phyloP scores from a whole-genome alignment of 306 rosid species.

The Cotoneaster glaucophyllus region DNA sequence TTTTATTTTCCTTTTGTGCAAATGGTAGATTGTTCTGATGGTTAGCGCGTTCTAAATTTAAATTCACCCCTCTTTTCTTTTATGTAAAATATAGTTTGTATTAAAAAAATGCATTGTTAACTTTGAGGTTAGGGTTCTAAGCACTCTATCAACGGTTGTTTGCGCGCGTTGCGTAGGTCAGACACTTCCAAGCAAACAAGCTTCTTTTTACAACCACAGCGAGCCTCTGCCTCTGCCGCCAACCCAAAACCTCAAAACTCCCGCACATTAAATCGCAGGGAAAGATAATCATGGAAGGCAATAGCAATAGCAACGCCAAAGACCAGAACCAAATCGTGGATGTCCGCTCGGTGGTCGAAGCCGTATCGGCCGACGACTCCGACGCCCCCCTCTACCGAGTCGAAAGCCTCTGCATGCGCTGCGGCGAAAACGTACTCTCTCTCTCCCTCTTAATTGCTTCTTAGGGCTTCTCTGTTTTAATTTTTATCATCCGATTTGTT shows the following conservation, averaged over 20 bases:
- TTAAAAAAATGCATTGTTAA: no score
- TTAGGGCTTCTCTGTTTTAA: neutral
- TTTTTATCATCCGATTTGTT: neutral
- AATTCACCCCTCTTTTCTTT: no score
- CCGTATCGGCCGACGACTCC: slow-evolving; percentile 53
- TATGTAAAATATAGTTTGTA: no score
- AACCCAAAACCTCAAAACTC: neutral
- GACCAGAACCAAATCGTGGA: slow-evolving; percentile 50
- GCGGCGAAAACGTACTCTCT: slow-evolving; percentile 52
- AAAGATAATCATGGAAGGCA: neutral
- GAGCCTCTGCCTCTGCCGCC: neutral
- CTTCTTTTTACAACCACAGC: neutral
- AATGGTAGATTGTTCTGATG: no score
- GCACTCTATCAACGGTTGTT: neutral
- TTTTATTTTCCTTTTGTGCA: no score
- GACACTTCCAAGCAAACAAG: neutral
- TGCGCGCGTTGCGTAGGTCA: neutral
- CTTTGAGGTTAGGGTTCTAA: no score
- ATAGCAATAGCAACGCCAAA: neutral
- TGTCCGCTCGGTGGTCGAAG: slow-evolving; percentile 79
- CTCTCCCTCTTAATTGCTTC: neutral
- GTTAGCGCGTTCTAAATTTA: fast-evolving
- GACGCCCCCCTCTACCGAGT: slow-evolving; percentile 64
- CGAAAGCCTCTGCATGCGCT: slow-evolving; percentile 96
- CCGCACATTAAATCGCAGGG: neutral